Base-by-base conservation (phyloP, 306 rosid genomes). In the Argentina anserina region DNA sequence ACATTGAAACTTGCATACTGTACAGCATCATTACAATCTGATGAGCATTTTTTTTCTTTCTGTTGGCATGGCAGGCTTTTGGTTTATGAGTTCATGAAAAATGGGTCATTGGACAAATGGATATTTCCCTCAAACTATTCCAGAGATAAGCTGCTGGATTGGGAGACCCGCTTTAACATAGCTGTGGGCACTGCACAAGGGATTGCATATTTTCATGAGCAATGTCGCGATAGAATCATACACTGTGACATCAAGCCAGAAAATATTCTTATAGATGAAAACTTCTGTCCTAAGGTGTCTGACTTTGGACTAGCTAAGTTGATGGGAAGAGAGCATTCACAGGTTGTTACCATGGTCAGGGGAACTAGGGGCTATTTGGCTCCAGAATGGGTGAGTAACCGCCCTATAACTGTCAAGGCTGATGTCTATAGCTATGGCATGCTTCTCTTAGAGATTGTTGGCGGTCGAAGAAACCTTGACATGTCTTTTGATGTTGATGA, bases 281-380 rank as follows among this genome's bases (percentile, higher is more conserved):
- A 87, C 67, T 93, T 93, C 61, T 86, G 85, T 81, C 98, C 98
- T 6, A 93, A 90, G 75, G 97, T 93, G 11, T 93, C 98, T 41
- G 98, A 93, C 71, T 93, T 93, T 68, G 98, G 98, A 67, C 85
- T 93, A 41, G 98, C 98, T 21, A 93, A 93, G 84, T 62, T 93
- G 85, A 93, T 93, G 97, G 93, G 87, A 61, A 89, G 97, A 86
- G 97, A 90, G 79, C 96, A 90, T 81, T 93, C 97, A 20, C 96
- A 93, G 49, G 98, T 93, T 55, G 89, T 93, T 36, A 93, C 98
- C 37, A 93, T 93, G 98, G 81, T 93, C 10, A 84, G 98, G 86
- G 98, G 98, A 67, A 93, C 98, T 2, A 88, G 98, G 82, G 98
- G 98, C 60, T 90, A 93, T 80, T 84, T 93, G 77, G 97, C 98